Percentiles rank a stretch among this genome's conserved stretches.
These are phyloP conservation scores for Saccharum officinarum DNA, from an alignment of 176 grass and related monocot species.

Conservation along the genomic window DNA sequence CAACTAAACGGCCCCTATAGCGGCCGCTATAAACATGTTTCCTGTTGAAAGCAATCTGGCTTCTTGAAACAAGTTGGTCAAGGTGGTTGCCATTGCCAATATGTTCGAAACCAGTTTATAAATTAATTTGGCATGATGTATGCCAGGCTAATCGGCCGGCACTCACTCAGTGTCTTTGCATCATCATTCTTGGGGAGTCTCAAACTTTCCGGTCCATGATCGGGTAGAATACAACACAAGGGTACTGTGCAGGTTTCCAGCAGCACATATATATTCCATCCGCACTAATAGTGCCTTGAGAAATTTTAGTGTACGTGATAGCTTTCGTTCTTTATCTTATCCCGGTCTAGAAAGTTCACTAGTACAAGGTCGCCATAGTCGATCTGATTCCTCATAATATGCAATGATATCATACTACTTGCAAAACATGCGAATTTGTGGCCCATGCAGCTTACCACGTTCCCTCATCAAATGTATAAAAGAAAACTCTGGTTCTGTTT, in stretches of 20 bases:
- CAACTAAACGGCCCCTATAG: too few species aligned
- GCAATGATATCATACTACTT: background rate
- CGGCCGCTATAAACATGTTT: too few species aligned
- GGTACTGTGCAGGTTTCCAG: background rate
- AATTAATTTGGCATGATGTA: too few species aligned
- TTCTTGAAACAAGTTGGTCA: too few species aligned
- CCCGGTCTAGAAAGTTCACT: background rate
- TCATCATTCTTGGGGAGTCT: too few species aligned
- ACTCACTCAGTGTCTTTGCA: too few species aligned
- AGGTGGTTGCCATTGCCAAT: too few species aligned
- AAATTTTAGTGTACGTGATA: background rate
- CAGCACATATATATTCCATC: background rate
- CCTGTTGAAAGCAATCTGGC: too few species aligned
- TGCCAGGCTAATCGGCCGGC: too few species aligned
- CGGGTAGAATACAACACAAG: background rate
- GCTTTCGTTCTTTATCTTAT: slow-evolving; percentile 15
- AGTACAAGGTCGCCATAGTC: background rate
- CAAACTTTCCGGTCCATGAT: background rate
- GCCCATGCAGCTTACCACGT: background rate
- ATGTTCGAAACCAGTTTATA: too few species aligned
- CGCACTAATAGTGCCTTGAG: background rate
- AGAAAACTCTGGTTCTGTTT: background rate
- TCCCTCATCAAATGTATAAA: too few species aligned
- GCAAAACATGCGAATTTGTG: background rate
- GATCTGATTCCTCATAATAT: slow-evolving; percentile 23